These are phyloP conservation scores for Daldinia grandis DNA, from an alignment of 495 filamentous ascomycete genomes.

Conservation along the genomic window DNA sequence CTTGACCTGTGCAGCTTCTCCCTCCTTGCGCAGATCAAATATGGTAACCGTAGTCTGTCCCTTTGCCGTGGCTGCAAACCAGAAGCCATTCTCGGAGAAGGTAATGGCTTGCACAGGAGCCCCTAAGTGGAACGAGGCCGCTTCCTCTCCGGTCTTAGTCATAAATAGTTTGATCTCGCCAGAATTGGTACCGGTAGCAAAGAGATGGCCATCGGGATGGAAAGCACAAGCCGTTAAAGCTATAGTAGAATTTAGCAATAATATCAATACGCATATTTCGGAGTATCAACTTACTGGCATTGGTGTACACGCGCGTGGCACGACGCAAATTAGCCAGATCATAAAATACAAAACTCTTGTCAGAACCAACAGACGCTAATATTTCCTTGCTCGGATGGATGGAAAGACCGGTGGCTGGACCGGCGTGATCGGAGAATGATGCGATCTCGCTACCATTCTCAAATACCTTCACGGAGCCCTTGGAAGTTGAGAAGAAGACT, in stretches of 20 bases:
- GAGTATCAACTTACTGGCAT: slow-evolving; percentile 70
- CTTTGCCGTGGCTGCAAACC: slow-evolving; percentile 81
- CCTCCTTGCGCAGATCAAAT: slow-evolving; percentile 89
- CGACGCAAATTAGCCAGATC: slow-evolving; percentile 73
- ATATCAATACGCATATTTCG: background rate
- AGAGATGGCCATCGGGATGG: slow-evolving; percentile 95
- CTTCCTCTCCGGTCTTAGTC: slow-evolving; percentile 73
- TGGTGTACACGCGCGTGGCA: slow-evolving; percentile 79
- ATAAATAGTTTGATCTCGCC: slow-evolving; percentile 88
- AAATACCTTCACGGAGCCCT: slow-evolving; percentile 82
- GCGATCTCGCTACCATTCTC: slow-evolving; percentile 70
- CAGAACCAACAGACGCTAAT: slow-evolving; percentile 84
- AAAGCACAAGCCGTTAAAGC: slow-evolving; percentile 82
- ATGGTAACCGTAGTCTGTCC: slow-evolving; percentile 79
- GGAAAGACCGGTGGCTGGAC: slow-evolving; percentile 76
- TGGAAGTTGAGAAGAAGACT: slow-evolving; percentile 73
- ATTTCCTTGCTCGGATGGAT: slow-evolving; percentile 87
- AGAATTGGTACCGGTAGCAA: slow-evolving; percentile 78
- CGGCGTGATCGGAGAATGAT: slow-evolving; percentile 79
- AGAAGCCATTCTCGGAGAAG: slow-evolving; percentile 98
- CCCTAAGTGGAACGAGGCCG: slow-evolving; percentile 72
- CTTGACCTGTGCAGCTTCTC: slow-evolving; percentile 77
- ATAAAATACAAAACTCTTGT: slow-evolving; percentile 94
- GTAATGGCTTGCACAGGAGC: slow-evolving; percentile 74
- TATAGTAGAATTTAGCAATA: slow-evolving; percentile 55